Percentiles rank a stretch among this genome's conserved stretches.
Conservation (phyloP, 2,329 filamentous ascomycete species). For the Aspergillus tanneri region DNA sequence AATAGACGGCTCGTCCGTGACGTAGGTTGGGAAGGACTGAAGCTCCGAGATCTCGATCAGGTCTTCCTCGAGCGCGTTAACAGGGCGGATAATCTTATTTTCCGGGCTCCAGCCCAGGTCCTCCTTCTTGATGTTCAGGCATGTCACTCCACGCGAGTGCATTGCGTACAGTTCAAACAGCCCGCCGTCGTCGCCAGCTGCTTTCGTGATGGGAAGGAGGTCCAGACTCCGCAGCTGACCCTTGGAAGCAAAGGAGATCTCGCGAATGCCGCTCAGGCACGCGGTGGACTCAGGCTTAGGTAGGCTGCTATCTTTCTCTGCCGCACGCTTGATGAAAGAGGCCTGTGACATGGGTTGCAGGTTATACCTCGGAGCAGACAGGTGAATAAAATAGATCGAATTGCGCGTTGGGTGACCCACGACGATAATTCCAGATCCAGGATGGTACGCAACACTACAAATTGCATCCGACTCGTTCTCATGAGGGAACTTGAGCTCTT, state of each 20-base stretch:
- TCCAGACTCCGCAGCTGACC: conserved; percentile 87
- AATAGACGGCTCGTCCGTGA: conserved; percentile 44
- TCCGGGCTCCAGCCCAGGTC: conserved; percentile 91
- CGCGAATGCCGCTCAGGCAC: conserved; percentile 93
- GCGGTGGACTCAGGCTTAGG: conserved; percentile 91
- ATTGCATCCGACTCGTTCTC: conserved; percentile 96
- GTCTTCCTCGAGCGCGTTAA: conserved; percentile 73
- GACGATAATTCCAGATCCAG: conserved; percentile 85
- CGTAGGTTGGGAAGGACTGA: conserved; percentile 47
- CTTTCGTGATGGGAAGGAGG: conserved; percentile 68
- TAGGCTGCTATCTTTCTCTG: conserved; percentile 67
- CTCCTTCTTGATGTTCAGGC: conserved; percentile 77
- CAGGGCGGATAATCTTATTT: conserved; percentile 77
- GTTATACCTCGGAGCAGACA: conserved; percentile 91
- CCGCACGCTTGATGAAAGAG: conserved; percentile 77
- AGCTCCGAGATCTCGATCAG: conserved; percentile 74
- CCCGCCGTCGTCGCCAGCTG: conserved; percentile 60
- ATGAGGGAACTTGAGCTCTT: conserved; percentile 95
- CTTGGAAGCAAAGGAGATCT: conserved; percentile 87
- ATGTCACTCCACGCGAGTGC: conserved; percentile 96
- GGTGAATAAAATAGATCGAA: conserved; percentile 93
- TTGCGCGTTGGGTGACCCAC: conserved; percentile 96
- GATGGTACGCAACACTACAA: conserved; percentile 94
- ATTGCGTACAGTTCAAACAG: conserved; percentile 95
- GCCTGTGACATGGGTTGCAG: conserved; percentile 79